These are phyloP conservation scores for Colletotrichum lindemuthianum DNA, from an alignment of 2,329 filamentous ascomycete genomes.

Conservation along the genomic window DNA sequence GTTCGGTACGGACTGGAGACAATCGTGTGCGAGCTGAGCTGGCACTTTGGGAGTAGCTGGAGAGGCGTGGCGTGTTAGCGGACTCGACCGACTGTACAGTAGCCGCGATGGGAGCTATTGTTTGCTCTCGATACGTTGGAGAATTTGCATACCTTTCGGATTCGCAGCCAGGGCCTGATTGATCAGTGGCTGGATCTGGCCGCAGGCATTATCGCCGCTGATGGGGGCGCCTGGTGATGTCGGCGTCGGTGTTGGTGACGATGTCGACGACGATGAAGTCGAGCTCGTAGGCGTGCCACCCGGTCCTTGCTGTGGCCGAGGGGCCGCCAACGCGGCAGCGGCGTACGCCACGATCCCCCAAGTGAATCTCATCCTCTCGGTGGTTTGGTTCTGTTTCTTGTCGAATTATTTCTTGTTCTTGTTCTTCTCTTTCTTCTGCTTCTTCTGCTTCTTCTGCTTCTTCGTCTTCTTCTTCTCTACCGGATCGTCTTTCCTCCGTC, in stretches of 20 bases:
- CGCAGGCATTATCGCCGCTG: constrained; percentile 11
- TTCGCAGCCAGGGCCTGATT: constrained; percentile 12
- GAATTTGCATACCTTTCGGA: constrained; percentile 26
- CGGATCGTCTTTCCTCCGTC: too few relatives aligned
- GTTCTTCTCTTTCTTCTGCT: background rate
- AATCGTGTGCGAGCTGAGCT: constrained; percentile 49
- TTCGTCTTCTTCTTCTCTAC: too few relatives aligned
- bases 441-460: background rate
- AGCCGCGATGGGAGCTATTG: too few relatives aligned
- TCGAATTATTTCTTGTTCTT: background rate
- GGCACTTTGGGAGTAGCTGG: constrained; percentile 46
- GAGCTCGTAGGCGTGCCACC: constrained; percentile 15
- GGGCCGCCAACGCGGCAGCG: constrained; percentile 26
- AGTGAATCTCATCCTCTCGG: constrained; percentile 21
- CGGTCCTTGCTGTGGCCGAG: constrained; percentile 18
- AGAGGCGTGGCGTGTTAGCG: background rate
- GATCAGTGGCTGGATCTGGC: constrained; percentile 19
- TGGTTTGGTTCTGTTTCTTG: background rate
- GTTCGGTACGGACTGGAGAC: constrained; percentile 52
- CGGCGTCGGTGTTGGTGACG: constrained; percentile 3
- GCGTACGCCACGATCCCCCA: constrained; percentile 30
- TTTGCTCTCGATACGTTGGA: too few relatives aligned
- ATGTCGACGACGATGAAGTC: background rate
- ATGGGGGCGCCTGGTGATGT: background rate
- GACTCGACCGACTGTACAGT: background rate